Base-by-base conservation (phyloP, 2,329 filamentous ascomycete species). In the Hypoxylon sp. region DNA sequence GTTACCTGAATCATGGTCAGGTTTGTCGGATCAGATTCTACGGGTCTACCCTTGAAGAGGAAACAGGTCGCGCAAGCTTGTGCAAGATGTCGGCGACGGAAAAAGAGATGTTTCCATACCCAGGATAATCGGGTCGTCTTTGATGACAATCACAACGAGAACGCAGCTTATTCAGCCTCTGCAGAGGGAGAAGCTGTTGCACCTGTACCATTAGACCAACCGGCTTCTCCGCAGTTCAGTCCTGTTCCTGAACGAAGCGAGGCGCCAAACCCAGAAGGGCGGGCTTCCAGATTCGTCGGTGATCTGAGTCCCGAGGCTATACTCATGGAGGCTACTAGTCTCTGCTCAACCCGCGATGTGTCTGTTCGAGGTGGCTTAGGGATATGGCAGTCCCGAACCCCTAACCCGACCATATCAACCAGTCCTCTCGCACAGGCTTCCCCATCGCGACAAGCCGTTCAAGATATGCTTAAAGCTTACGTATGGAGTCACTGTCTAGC, bases 31-130 rank as follows among this genome's bases (percentile, higher is more conserved):
- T 78, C 80, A 8, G 79, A 84, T 65, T 72, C 73, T 4, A 72
- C 72, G 16, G 81, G 80, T 12, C 67, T 83, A 50, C 81, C 81
- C 3, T 71, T 81, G 45, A 86, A 86, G 69, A 72, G 82, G 40
- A 81, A 81, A 57, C 82, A 85, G 62, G 80, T 83, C 15, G 75
- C 77, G 49, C 80, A 83, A 20, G 82, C 82, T 3, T 86, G 82
- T 55, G 71, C 74, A 0, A 68, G 71, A 2, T 86, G 82, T 58
- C 77, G 82, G 3, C 77, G 75, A 37, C 78, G 78, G 54, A 84
- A 84, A 73, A 66, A 66, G 55, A 59, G 64, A 53, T 67, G 64
- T 44, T 40, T 55, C 8, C 64, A 67, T 45, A 54, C 42, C 35
- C n/a, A 40, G 13, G 51, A 38, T 5, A 9, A 25, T 5, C 5